phyloP scores from a whole-genome alignment of 2,329 filamentous ascomycete genomes.

The Aureobasidium sp. region DNA sequence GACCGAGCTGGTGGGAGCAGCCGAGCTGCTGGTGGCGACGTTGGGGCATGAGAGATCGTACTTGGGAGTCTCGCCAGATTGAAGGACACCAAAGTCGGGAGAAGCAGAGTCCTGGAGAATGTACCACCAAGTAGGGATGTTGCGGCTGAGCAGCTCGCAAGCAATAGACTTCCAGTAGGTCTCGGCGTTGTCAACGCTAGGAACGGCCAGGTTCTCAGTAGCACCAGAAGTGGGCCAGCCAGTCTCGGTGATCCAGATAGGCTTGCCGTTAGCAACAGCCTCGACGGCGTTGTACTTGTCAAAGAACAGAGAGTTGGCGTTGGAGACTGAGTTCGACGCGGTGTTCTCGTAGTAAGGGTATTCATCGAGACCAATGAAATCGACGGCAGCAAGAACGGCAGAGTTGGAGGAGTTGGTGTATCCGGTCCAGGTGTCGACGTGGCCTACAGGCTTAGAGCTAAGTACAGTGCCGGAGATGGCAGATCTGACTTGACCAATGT shows the following conservation, averaged over 20 bases:
- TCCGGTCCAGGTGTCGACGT: constrained; percentile 77
- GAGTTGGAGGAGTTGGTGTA: constrained; percentile 66
- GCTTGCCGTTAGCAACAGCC: constrained; percentile 53
- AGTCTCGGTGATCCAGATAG: constrained; percentile 81
- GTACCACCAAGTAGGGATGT: constrained; percentile 62
- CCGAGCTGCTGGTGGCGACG: constrained; percentile 12
- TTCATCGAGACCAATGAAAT: constrained; percentile 77
- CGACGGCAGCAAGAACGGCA: constrained; percentile 57
- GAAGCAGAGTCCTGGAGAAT: constrained; percentile 56
- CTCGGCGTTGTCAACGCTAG: constrained; percentile 60
- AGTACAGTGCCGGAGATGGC: constrained; percentile 56
- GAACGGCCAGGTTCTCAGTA: constrained; percentile 51
- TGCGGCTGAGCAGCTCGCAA: constrained; percentile 57
- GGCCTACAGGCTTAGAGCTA: constrained; percentile 52
- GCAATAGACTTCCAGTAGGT: constrained; percentile 73
- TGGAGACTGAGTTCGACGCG: constrained; percentile 55
- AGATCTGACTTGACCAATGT: constrained; percentile 60
- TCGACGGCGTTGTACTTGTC: constrained; percentile 54
- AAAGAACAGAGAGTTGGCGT: constrained; percentile 59
- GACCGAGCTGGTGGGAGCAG: constrained; percentile 11
- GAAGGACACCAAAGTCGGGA: constrained; percentile 63
- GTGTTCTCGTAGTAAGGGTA: constrained; percentile 68
- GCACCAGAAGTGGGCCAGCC: constrained; percentile 73
- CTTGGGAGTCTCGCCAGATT: constrained; percentile 45
- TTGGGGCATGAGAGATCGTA: constrained; percentile 52